Percentiles rank a stretch among this genome's conserved stretches.
These are phyloP conservation scores for Pneumocystis murina DNA, from an alignment of 1,139 yeast species.

Conservation along the genomic window DNA sequence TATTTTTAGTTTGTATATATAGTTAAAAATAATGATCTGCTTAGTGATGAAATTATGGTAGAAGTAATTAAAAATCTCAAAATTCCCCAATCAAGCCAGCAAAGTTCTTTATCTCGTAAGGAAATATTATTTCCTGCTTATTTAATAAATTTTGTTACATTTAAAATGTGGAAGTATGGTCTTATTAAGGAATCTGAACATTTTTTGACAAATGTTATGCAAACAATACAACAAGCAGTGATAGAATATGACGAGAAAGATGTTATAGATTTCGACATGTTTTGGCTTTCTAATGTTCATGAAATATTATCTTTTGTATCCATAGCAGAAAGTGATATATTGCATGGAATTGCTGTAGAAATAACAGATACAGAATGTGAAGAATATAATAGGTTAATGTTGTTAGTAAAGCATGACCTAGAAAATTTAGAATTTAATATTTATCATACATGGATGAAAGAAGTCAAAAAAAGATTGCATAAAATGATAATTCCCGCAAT, in stretches of 20 bases:
- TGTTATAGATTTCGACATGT: constrained; percentile 82
- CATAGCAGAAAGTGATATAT: constrained; percentile 79
- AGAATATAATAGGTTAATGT: constrained; percentile 77
- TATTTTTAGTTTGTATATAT: constrained; percentile 26
- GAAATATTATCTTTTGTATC: constrained; percentile 89
- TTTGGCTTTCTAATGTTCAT: constrained; percentile 95
- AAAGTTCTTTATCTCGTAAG: constrained; percentile 58
- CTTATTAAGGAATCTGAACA: constrained; percentile 83
- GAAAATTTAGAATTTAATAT: constrained; percentile 87
- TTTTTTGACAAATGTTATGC: constrained; percentile 77
- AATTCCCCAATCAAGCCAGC: constrained; percentile 72
- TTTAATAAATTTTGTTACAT: constrained; percentile 74
- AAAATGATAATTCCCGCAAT: constrained; percentile 90
- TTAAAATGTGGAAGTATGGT: constrained; percentile 98
- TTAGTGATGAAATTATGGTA: constrained; percentile 74
- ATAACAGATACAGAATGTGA: constrained; percentile 85
- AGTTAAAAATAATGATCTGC: constrained; percentile 61
- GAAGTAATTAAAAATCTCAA: constrained; percentile 80
- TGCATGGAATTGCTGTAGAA: constrained; percentile 63
- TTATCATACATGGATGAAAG: constrained; percentile 95
- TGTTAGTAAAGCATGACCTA: constrained; percentile 85
- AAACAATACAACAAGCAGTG: constrained; percentile 58
- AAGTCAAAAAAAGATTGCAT: constrained; percentile 78
- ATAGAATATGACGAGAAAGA: constrained; percentile 53
- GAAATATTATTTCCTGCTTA: constrained; percentile 95